A percentile compares a stretch with the other conserved stretches of the same genome.
Conservation (phyloP, 192 early-diverging fungal genomes). For the Backusella circina region DNA sequence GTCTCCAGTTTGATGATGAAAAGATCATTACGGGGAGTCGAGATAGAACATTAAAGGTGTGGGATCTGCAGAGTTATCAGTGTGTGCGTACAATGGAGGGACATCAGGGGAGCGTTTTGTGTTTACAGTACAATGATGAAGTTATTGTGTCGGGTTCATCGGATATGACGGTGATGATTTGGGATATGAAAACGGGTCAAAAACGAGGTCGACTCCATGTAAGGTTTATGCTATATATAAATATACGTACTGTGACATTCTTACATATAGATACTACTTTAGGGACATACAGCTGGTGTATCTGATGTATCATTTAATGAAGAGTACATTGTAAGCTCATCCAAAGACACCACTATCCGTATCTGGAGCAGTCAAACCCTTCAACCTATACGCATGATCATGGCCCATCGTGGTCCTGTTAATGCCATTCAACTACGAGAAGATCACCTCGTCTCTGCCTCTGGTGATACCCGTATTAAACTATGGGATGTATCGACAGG, state of each 20-base stretch:
- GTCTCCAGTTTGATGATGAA: slow-evolving; percentile 82
- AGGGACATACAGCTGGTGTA: slow-evolving; percentile 79
- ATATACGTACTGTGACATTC: background rate
- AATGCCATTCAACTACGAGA: slow-evolving; percentile 87
- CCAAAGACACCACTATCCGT: slow-evolving; percentile 91
- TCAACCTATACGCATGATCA: slow-evolving; percentile 59
- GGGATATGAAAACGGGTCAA: slow-evolving; percentile 61
- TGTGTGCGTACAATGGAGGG: slow-evolving; percentile 63
- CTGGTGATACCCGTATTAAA: slow-evolving; percentile 79
- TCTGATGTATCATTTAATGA: slow-evolving; percentile 85
- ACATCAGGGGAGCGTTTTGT: slow-evolving; percentile 72
- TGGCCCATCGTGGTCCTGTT: slow-evolving; percentile 92
- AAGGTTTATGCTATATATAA: background rate
- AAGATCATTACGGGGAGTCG: slow-evolving; percentile 80
- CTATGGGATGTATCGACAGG: slow-evolving; percentile 78
- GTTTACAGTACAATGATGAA: slow-evolving; percentile 82
- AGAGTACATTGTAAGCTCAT: slow-evolving; percentile 79
- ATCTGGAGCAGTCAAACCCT: slow-evolving; percentile 78
- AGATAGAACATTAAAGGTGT: slow-evolving; percentile 79
- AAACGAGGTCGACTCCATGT: background rate
- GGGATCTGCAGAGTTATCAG: slow-evolving; percentile 69
- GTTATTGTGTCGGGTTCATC: slow-evolving; percentile 86
- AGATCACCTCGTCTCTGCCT: slow-evolving; percentile 70
- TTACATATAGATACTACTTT: background rate
- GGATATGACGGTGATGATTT: slow-evolving; percentile 84